Evolutionary conservation across 2,329 filamentous ascomycete genomes (phyloP), one percentile per base, ranked within the genome.

Genomic region (Penicillium sp.): DNA sequence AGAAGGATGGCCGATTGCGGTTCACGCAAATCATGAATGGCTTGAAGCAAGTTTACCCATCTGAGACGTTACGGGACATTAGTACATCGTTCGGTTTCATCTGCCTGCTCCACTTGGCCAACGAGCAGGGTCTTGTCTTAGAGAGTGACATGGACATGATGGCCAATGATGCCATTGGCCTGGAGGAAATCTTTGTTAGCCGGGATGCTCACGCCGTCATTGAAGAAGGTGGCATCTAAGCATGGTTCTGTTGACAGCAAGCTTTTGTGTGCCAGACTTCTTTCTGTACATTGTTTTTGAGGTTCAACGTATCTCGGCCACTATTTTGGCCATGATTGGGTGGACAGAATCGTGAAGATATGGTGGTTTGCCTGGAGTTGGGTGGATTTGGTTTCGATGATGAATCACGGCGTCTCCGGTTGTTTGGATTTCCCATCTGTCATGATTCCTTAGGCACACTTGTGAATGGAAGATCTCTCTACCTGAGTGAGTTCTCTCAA

Each of bases 11-110:
- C 53, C 67, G 76, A 3, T 78, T 96, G 56, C 90, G 86, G 60
- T 98, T 98, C 70, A 97, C 90, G 0, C 76, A 85, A 18, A 84
- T 98, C 50, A 94, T 98, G 83, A 94, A 95, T 65, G 84, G 84
- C 52, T 74, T 98, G 40, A 87, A 94, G 65, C 72, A 77, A 4
- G 89, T 95, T 6, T 98, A 98, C 63, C 85, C 90, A 9, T 86
- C 88, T 67, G 79, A 87, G 57, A 82, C 83, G 51, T 88, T 98
- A 82, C 83, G 86, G 51, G 93, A 98, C 69, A 97, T 98, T 62
- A 95, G 90, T 33, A 98, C 93, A 0, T 94, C 78, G 12, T 86
- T 80, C 57, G 95, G 93, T 67, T 98, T 97, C 72, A 98, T 98
- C 54, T 94, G 88, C 61, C 72, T 95, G 49, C 73, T 96, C 55